Evolutionary conservation across 768 basidiomycete species (phyloP).

Genomic region (Phlebiopsis gigantea): DNA sequence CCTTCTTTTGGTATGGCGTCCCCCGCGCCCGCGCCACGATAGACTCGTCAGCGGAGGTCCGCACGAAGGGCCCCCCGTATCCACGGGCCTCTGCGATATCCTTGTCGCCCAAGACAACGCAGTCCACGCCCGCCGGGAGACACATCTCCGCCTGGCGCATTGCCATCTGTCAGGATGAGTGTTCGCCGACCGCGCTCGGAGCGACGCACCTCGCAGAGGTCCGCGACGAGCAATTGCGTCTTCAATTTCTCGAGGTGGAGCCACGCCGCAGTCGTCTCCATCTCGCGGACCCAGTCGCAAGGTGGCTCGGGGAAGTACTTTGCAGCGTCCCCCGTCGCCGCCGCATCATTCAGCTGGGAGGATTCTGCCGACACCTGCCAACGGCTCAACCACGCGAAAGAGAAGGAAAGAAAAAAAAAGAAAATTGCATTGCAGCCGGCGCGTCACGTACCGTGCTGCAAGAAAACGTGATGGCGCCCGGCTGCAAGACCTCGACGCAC

Average conservation of each 20-base stretch:
- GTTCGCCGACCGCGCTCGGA: conserved; percentile 1
- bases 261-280: conserved; percentile 41
- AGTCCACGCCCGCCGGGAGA: neutral
- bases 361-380: neutral
- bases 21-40: neutral
- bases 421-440: neutral
- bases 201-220: neutral
- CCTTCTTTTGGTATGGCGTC: neutral
- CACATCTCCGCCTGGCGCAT: neutral
- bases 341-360: neutral
- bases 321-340: neutral
- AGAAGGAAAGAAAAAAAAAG: no score
- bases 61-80: neutral
- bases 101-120: neutral
- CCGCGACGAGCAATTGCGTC: neutral
- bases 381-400: neutral
- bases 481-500: conserved; percentile 47
- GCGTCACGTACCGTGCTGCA: conserved; percentile 25
- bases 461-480: conserved; percentile 40
- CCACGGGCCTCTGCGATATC: neutral
- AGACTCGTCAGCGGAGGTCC: neutral
- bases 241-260: conserved; percentile 29
- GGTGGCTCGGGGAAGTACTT: conserved; percentile 13
- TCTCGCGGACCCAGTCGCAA: conserved; percentile 35
- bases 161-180: neutral